Evolutionary conservation across 768 basidiomycete genomes (phyloP).

Genomic region (Kondoa malvinella): DNA sequence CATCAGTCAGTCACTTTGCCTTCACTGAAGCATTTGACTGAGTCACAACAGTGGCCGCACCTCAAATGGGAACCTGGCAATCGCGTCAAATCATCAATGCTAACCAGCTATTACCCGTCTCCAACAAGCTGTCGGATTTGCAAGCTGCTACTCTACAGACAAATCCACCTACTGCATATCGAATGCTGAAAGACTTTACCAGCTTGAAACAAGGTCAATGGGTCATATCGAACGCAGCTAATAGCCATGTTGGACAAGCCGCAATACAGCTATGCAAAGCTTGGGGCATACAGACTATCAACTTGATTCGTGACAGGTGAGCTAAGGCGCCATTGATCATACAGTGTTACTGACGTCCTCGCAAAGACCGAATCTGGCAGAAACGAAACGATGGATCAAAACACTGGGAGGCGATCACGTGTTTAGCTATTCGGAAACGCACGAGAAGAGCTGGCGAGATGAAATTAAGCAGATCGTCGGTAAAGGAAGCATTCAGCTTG

Average conservation of each 20-base stretch:
- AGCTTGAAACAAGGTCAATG: slow-evolving; percentile 51
- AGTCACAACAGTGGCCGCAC: slow-evolving; percentile 13
- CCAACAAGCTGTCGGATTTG: slow-evolving; percentile 1
- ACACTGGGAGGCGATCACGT: slow-evolving; percentile 58
- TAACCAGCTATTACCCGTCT: slow-evolving; percentile 4
- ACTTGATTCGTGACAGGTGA: slow-evolving; percentile 49
- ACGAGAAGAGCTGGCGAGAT: no score
- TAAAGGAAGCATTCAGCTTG: slow-evolving; percentile 41
- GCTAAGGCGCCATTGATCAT: background rate
- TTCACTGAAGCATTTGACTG: no score
- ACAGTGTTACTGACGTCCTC: background rate
- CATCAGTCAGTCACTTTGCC: slow-evolving; percentile 16
- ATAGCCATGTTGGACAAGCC: slow-evolving; percentile 59
- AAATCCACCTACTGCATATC: slow-evolving; percentile 67
- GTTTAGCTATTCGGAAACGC: slow-evolving; percentile 57
- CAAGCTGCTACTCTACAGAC: slow-evolving; percentile 36
- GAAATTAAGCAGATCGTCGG: slow-evolving; percentile 41
- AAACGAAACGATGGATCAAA: slow-evolving; percentile 42
- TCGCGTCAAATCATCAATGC: slow-evolving; percentile 18
- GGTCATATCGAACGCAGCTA: slow-evolving; percentile 72
- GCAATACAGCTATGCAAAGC: slow-evolving; percentile 70
- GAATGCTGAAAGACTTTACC: slow-evolving; percentile 59
- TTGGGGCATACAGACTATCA: slow-evolving; percentile 56
- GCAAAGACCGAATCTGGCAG: slow-evolving; percentile 28
- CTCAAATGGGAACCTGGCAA: slow-evolving; percentile 18